Evolutionary conservation across 495 filamentous ascomycete species (phyloP).

Genomic region (Rhypophila decipiens): DNA sequence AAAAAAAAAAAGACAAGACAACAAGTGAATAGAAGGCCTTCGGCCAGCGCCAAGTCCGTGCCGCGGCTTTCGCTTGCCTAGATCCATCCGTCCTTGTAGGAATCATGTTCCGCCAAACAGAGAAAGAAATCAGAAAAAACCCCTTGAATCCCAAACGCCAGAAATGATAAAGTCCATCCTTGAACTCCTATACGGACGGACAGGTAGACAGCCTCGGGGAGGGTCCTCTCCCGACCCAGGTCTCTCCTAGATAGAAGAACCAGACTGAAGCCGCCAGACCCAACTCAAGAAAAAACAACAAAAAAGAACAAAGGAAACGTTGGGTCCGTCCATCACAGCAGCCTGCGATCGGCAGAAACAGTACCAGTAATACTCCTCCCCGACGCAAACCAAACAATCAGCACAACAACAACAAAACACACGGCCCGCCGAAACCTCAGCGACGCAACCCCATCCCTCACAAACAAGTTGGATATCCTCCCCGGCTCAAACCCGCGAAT

Average conservation of each 20-base stretch:
- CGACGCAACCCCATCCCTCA: slow-evolving; percentile 5
- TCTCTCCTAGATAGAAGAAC: neutral
- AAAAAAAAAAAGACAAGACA: too few species aligned
- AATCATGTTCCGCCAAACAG: too few species aligned
- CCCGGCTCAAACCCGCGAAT: slow-evolving; percentile 34
- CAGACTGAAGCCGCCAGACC: neutral
- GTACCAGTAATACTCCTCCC: slow-evolving; percentile 10
- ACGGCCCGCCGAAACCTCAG: slow-evolving; percentile 21
- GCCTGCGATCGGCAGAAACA: slow-evolving; percentile 1
- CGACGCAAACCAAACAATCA: slow-evolving; percentile 22
- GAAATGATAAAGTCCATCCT: too few species aligned
- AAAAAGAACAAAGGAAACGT: neutral
- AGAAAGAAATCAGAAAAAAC: too few species aligned
- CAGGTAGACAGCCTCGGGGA: neutral
- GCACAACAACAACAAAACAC: slow-evolving; percentile 17
- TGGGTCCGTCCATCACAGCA: neutral
- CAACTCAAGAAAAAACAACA: neutral
- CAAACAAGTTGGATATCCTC: slow-evolving; percentile 18
- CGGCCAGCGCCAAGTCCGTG: too few species aligned
- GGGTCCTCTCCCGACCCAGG: too few species aligned
- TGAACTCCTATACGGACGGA: neutral
- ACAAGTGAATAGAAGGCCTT: too few species aligned
- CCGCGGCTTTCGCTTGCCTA: too few species aligned
- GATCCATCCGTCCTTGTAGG: too few species aligned
- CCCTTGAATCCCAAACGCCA: too few species aligned